phyloP scores from a whole-genome alignment of 495 filamentous ascomycete genomes.

The Penicillium subrubescens region DNA sequence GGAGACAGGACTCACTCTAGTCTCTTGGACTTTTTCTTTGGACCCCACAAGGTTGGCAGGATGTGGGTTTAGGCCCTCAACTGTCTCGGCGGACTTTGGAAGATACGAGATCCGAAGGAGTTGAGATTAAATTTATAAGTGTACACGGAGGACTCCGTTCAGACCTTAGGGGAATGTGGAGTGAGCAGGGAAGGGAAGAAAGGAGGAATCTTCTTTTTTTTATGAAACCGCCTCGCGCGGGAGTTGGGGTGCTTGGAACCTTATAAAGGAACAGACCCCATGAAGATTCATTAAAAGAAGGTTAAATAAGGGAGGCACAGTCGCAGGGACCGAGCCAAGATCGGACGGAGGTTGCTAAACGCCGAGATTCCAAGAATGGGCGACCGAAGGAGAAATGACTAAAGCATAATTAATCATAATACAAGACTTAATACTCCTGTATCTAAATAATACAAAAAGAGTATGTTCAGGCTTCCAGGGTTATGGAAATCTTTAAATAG shows the following conservation, averaged over 20 bases:
- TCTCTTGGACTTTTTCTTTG: conserved; percentile 1
- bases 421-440: not conserved
- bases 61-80: conserved; percentile 21
- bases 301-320: conserved; percentile 37
- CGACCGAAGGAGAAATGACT: conserved; percentile 10
- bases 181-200: conserved; percentile 10
- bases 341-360: conserved; percentile 34
- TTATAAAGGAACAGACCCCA: conserved; percentile 14
- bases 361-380: conserved; percentile 29
- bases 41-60: conserved; percentile 27
- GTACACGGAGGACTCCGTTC: not conserved
- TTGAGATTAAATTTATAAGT: not conserved
- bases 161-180: not conserved
- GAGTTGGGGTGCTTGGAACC: conserved; percentile 15
- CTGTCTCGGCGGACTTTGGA: conserved; percentile 18
- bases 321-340: conserved; percentile 24
- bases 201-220: not conserved
- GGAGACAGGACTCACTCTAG: conserved; percentile 14
- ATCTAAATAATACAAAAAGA: not conserved
- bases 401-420: not conserved
- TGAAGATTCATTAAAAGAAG: conserved; percentile 33
- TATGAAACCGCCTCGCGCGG: conserved; percentile 5
- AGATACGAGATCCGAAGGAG: conserved; percentile 11
- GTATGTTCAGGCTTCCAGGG: not conserved
- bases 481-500: conserved; percentile 7